Evolutionary conservation across 805 yeast species (phyloP).

Genomic region (Saccharomycopsis selenospora): DNA sequence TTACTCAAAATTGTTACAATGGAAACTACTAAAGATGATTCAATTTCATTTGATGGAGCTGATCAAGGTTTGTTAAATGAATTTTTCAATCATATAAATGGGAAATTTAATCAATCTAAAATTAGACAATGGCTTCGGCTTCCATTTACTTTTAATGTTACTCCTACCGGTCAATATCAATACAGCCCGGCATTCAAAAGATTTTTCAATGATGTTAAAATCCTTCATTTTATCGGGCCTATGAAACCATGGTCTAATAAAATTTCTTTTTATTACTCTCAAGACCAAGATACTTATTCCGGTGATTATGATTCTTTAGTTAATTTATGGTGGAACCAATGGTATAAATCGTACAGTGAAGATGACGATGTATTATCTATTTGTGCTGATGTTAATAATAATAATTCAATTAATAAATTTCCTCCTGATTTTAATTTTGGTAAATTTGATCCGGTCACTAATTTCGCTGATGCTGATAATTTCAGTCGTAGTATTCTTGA

Average conservation of each 20-base stretch:
- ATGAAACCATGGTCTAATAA: conserved; percentile 45
- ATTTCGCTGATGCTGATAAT: neutral
- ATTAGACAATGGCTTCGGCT: conserved; percentile 52
- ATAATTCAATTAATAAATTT: neutral
- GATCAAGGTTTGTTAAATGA: conserved; percentile 86
- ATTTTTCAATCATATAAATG: conserved; percentile 37
- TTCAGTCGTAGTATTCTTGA: neutral
- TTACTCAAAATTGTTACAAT: conserved; percentile 31
- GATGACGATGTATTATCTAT: neutral
- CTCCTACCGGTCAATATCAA: conserved; percentile 55
- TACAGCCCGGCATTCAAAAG: conserved; percentile 60
- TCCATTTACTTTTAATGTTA: conserved; percentile 80
- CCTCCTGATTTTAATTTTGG: conserved; percentile 1
- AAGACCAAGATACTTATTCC: neutral
- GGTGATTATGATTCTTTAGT: conserved; percentile 5
- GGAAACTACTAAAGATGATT: conserved; percentile 21
- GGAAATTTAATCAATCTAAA: conserved; percentile 15
- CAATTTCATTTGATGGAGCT: conserved; percentile 66
- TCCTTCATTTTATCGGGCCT: conserved; percentile 63
- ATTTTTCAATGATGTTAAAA: conserved; percentile 37
- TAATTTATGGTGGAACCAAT: conserved; percentile 5
- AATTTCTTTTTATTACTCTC: neutral
- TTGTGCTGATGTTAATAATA: neutral
- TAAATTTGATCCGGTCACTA: neutral
- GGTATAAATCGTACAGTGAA: neutral